phyloP scores from a whole-genome alignment of 1,284 basidiomycete genomes.

The Fistulina hepatica region DNA sequence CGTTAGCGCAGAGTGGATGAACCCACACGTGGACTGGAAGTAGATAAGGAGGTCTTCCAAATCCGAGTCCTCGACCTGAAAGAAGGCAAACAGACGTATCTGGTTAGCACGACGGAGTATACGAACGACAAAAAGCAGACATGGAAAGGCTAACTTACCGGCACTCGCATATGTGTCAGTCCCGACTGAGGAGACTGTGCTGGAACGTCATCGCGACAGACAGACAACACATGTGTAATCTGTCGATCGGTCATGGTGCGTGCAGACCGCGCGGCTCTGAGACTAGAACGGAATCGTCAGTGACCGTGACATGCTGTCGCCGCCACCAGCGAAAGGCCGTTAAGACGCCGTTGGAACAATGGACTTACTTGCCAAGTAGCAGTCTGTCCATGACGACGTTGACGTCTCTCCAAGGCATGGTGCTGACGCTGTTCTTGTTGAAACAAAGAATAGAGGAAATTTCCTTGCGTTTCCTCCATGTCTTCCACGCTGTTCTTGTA shows the following conservation, averaged over 20 bases:
- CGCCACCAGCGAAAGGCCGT: too few relatives aligned
- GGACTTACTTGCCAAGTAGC: constrained; percentile 64
- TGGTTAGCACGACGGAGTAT: too few relatives aligned
- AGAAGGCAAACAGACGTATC: not conserved
- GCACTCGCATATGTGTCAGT: constrained; percentile 56
- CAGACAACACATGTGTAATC: constrained; percentile 68
- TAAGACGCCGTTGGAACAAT: constrained; percentile 15
- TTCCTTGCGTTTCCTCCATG: constrained; percentile 14
- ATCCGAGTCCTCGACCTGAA: constrained; percentile 61
- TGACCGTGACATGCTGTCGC: constrained; percentile 13
- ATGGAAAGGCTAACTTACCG: constrained; percentile 13
- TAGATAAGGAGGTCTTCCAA: constrained; percentile 75
- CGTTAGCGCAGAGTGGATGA: constrained; percentile 65
- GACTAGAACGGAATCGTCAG: constrained; percentile 28
- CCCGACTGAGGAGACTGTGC: constrained; percentile 66
- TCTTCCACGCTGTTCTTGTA: constrained; percentile 7
- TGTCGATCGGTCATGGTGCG: constrained; percentile 62
- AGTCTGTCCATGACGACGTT: constrained; percentile 58
- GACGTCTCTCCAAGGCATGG: constrained; percentile 62
- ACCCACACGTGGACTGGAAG: constrained; percentile 65
- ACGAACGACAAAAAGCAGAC: not conserved
- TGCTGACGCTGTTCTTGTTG: constrained; percentile 7
- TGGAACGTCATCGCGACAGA: constrained; percentile 62
- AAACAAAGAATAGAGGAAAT: constrained; percentile 10
- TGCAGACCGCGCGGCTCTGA: constrained; percentile 60